Conservation (phyloP, 768 basidiomycete species). For the Russula emetica region DNA sequence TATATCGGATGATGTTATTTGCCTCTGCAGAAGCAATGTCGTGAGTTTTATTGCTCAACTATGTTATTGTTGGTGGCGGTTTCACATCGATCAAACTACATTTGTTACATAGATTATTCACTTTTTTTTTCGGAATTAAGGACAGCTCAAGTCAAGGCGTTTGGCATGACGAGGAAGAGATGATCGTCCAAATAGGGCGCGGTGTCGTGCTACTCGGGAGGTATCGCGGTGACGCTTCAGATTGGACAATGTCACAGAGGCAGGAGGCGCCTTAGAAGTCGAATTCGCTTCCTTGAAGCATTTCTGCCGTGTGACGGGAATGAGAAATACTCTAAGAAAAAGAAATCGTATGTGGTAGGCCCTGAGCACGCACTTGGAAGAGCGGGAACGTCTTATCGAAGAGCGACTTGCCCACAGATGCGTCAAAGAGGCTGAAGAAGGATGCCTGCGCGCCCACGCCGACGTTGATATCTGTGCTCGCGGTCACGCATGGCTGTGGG, state of each 20-base stretch:
- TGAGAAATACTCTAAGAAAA: not conserved
- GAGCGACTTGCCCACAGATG: not conserved
- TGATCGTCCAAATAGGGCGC: not conserved
- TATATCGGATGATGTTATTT: too few species aligned
- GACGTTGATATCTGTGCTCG: slow-evolving; percentile 8
- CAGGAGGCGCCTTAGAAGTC: not conserved
- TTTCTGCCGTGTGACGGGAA: not conserved
- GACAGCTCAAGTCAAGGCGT: not conserved
- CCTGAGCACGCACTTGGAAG: slow-evolving; percentile 2
- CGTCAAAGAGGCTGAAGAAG: slow-evolving; percentile 3
- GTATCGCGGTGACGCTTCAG: not conserved
- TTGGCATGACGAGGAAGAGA: not conserved
- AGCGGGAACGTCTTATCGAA: slow-evolving; percentile 7
- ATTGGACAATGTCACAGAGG: not conserved
- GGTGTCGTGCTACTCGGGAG: not conserved
- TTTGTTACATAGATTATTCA: not conserved
- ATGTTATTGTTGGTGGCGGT: too few species aligned
- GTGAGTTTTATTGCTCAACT: too few species aligned
- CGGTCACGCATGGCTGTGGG: slow-evolving; percentile 14
- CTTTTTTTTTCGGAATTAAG: not conserved
- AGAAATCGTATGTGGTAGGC: not conserved
- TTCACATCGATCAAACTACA: too few species aligned
- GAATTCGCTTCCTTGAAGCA: not conserved
- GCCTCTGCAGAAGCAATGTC: too few species aligned
- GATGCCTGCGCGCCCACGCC: not conserved